Base-by-base conservation (phyloP, 164 flowering plant genomes). In the Macadamia tetraphylla region DNA sequence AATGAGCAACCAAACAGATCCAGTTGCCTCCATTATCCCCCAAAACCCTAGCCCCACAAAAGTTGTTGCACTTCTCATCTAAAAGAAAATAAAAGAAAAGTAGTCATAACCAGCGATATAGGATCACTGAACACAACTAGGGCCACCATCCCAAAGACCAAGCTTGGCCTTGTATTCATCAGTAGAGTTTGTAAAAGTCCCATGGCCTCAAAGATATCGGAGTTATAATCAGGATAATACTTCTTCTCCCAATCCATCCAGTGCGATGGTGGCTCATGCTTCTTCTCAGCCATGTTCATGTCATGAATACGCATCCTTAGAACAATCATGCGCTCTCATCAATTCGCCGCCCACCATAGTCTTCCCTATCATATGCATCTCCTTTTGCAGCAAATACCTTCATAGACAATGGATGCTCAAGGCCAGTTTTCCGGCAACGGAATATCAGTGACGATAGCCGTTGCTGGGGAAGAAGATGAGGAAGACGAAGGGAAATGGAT, bases 191-290 rank as follows among this genome's bases (percentile, higher is more conserved):
- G 88, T 75, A 86, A 58, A 17, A 73, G 7, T 6, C 88, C 85
- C 57, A 84, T 29, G 0, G 68, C 71, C 23, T 78, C 70, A 62
- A 85, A 86, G 2, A 88, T 70, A 7, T 74, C 40, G 1, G 83
- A 51, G 57, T 83, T 81, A 55, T 82, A 82, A 12, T 40, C 63
- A 1, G 76, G 43, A 52, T 75, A 81, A 23, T 55, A 83, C 6
- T 66, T 68, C 74, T 85, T 87, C 80, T 87, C 91, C 88, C 88
- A 87, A 0, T 80, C 80, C 83, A 77, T 78, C 88, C 91, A 85
- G 58, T 81, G 64, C 0, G 76, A 29, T 0, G 86, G 91, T 35
- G 84, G 77, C 73, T 81, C 81, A 53, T 72, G 74, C 60, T 73
- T 75, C 68, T 77, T 66, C 77, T 82, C 87, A 30, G 49, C 71